Evolutionary conservation across 495 filamentous ascomycete genomes (phyloP).

Genomic region (Physcia stellaris): DNA sequence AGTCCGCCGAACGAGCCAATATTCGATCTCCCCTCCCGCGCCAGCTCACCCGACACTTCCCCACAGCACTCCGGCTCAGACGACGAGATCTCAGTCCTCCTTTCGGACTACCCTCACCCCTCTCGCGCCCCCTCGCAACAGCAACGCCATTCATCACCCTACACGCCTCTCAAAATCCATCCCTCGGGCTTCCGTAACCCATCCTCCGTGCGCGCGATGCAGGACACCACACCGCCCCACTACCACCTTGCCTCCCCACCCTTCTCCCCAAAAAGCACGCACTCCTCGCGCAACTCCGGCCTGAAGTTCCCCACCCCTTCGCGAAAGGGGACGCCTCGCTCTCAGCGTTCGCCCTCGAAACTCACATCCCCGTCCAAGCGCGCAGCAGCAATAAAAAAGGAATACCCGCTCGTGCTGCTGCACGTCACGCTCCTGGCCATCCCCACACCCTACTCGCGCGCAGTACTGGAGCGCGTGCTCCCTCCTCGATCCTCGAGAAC

Average conservation of each 20-base stretch:
- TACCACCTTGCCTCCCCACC: constrained; percentile 30
- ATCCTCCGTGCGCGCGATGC: constrained; percentile 63
- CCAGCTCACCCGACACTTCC: constrained; percentile 16
- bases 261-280: constrained; percentile 27
- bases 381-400: constrained; percentile 41
- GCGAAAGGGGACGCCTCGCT: constrained; percentile 13
- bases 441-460: constrained; percentile 51
- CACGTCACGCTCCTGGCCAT: constrained; percentile 75
- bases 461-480: constrained; percentile 43
- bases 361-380: constrained; percentile 22
- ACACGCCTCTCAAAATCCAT: constrained; percentile 11
- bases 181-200: constrained; percentile 50
- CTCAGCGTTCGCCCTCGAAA: constrained; percentile 13
- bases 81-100: constrained; percentile 11
- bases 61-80: constrained; percentile 13
- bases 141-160: constrained; percentile 9
- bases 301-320: constrained; percentile 14
- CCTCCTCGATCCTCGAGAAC: constrained; percentile 48
- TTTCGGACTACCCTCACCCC: constrained; percentile 2
- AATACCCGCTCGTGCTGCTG: constrained; percentile 68
- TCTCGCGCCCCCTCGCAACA: constrained; percentile 3
- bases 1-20: constrained; percentile 15
- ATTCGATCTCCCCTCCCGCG: constrained; percentile 12
- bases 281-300: no score
- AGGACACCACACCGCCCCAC: constrained; percentile 57